Evolutionary conservation across 257 asterid genomes (phyloP).

Genomic region (Capsicum pubescens): DNA sequence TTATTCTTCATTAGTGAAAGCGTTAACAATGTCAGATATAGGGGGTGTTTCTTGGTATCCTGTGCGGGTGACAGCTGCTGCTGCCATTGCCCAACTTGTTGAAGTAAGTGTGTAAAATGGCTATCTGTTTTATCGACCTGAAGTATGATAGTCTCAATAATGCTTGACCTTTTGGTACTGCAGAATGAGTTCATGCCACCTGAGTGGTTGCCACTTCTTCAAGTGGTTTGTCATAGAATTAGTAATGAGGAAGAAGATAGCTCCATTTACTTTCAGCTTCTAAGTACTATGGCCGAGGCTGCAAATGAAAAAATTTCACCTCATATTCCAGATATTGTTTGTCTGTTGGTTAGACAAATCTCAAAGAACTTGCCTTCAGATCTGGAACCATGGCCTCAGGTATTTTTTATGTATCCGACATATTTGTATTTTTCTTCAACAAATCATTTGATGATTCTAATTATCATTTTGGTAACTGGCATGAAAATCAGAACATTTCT

Average conservation of each 20-base stretch:
- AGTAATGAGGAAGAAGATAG: constrained; percentile 46
- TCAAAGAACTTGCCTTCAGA: constrained; percentile 39
- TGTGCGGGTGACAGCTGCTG: constrained; percentile 51
- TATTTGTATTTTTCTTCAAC: constrained; percentile 3
- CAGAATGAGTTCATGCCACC: constrained; percentile 55
- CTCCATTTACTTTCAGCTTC: constrained; percentile 45
- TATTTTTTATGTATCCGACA: constrained; percentile 16
- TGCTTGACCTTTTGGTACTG: constrained; percentile 23
- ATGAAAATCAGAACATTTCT: constrained; percentile 11
- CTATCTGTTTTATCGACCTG: constrained; percentile 2
- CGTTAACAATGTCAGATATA: constrained; percentile 40
- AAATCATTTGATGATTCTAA: background rate
- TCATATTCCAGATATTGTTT: constrained; percentile 45
- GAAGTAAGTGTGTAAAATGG: constrained; percentile 42
- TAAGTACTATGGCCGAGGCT: constrained; percentile 46
- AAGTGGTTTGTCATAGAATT: constrained; percentile 43
- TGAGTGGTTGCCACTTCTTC: constrained; percentile 53
- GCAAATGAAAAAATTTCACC: constrained; percentile 45
- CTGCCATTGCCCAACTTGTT: constrained; percentile 50
- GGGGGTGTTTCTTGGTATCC: constrained; percentile 46
- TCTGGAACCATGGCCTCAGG: constrained; percentile 53
- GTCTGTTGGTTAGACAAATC: constrained; percentile 41
- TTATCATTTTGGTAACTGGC: constrained; percentile 18
- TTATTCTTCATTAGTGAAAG: constrained; percentile 45
- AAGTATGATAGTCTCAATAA: background rate